These are phyloP conservation scores for Hortaea werneckii DNA, from an alignment of 2,329 filamentous ascomycete genomes.

Conservation along the genomic window DNA sequence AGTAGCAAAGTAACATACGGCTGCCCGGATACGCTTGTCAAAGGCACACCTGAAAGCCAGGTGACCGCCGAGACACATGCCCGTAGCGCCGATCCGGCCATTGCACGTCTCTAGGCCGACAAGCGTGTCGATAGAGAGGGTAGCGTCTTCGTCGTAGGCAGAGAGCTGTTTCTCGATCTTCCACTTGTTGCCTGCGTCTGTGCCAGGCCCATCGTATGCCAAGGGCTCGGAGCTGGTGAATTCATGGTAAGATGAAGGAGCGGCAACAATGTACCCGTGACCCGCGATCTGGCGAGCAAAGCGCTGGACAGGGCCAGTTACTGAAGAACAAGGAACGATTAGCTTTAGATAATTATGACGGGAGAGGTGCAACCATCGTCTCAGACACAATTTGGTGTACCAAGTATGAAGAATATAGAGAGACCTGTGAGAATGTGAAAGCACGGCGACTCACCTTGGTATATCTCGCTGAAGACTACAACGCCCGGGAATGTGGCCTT, in stretches of 20 bases:
- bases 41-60: slow-evolving; percentile 65
- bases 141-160: slow-evolving; percentile 63
- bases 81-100: slow-evolving; percentile 56
- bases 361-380: background rate
- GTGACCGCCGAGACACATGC: slow-evolving; percentile 91
- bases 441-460: slow-evolving; percentile 57
- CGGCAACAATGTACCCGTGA: slow-evolving; percentile 87
- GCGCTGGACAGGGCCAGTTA: slow-evolving; percentile 79
- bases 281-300: slow-evolving; percentile 88
- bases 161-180: slow-evolving; percentile 71
- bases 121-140: slow-evolving; percentile 32
- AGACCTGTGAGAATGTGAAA: no score
- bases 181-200: slow-evolving; percentile 76
- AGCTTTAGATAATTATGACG: background rate
- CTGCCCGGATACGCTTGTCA: slow-evolving; percentile 64
- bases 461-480: slow-evolving; percentile 86
- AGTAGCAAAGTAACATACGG: slow-evolving; percentile 84
- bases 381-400: no score
- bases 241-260: slow-evolving; percentile 85
- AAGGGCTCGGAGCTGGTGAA: slow-evolving; percentile 78
- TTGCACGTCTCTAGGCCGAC: slow-evolving; percentile 46
- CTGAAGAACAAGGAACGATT: slow-evolving; percentile 33
- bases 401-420: no score
- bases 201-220: slow-evolving; percentile 78
- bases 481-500: slow-evolving; percentile 85